Conservation (phyloP, 768 basidiomycete genomes). For the Russula sp. region DNA sequence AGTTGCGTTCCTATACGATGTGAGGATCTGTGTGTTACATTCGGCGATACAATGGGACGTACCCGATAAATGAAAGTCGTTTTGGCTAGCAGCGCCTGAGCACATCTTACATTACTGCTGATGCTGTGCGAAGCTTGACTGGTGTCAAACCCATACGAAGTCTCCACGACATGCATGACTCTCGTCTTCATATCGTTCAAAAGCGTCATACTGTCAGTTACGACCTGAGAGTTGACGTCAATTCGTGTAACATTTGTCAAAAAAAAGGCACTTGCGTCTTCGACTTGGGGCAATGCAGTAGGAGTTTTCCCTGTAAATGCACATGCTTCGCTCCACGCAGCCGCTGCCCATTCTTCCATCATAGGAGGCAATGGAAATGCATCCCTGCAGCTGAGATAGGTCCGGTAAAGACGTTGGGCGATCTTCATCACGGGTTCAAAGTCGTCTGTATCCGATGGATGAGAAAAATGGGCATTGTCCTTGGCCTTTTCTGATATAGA, state of each 20-base stretch:
- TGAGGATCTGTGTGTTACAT: neutral
- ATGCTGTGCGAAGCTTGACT: constrained; percentile 1
- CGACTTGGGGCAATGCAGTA: too few relatives aligned
- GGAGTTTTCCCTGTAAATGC: neutral
- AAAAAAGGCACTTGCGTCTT: neutral
- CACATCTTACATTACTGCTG: neutral
- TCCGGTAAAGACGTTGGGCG: neutral
- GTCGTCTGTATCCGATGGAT: neutral
- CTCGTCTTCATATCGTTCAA: neutral
- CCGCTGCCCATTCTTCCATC: neutral
- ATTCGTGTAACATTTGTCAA: neutral
- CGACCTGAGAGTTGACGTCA: neutral
- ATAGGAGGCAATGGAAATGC: neutral
- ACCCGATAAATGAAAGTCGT: constrained; percentile 8
- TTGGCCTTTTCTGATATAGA: neutral
- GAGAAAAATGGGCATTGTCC: neutral
- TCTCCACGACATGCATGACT: neutral
- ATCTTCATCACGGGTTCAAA: neutral
- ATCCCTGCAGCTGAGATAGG: constrained; percentile 3
- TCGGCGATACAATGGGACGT: neutral
- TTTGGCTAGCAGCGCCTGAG: neutral
- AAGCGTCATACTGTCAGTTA: neutral
- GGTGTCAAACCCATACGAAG: constrained; percentile 5
- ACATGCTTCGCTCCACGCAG: constrained; percentile 1
- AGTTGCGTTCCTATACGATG: neutral